These are phyloP conservation scores for Filosporella fistucella DNA, from an alignment of 495 filamentous ascomycete species.

Conservation along the genomic window DNA sequence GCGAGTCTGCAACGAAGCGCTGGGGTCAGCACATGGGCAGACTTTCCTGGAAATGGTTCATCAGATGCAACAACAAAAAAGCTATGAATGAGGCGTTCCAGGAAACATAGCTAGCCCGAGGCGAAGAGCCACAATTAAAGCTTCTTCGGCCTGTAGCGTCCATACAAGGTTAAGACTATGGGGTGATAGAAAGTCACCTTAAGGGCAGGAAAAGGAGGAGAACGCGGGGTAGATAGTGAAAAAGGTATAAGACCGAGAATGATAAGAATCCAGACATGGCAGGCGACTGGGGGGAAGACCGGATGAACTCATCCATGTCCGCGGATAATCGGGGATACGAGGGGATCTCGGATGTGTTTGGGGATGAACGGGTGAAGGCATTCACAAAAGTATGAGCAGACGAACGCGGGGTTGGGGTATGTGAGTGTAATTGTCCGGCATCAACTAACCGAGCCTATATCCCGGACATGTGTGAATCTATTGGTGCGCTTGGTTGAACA, in stretches of 20 bases:
- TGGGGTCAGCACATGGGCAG: background rate
- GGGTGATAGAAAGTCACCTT: conserved; percentile 3
- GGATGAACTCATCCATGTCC: background rate
- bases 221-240: conserved; percentile 11
- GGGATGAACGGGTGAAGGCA: conserved; percentile 5
- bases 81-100: conserved; percentile 1
- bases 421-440: too few relatives aligned
- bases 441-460: too few relatives aligned
- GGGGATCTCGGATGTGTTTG: background rate
- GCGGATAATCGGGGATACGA: conserved; percentile 1
- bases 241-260: background rate
- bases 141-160: background rate
- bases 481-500: too few relatives aligned
- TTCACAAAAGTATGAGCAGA: too few relatives aligned
- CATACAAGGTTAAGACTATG: background rate
- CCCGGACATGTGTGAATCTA: too few relatives aligned
- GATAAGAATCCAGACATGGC: background rate
- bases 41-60: background rate
- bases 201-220: background rate
- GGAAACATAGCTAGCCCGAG: background rate
- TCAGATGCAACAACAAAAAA: background rate
- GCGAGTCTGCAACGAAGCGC: background rate
- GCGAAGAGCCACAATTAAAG: background rate
- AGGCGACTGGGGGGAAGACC: background rate
- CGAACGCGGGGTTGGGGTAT: too few relatives aligned